These are phyloP conservation scores for Solanum bulbocastanum DNA, from an alignment of 257 asterid genomes.

Conservation along the genomic window DNA sequence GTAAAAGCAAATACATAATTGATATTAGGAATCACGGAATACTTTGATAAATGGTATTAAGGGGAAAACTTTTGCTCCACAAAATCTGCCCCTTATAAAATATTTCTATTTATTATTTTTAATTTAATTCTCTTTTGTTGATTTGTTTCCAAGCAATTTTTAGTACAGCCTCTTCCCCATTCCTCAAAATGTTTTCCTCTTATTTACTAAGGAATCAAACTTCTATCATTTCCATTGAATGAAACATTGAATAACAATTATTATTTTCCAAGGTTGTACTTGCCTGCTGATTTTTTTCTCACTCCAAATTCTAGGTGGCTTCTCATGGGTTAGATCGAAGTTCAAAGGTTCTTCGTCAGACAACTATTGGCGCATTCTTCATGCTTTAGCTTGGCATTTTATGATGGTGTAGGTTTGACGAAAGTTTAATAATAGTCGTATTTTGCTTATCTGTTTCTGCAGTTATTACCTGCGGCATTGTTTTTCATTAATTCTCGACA, in stretches of 20 bases:
- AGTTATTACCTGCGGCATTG: not conserved
- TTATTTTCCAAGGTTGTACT: not conserved
- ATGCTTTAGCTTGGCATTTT: slow-evolving; percentile 41
- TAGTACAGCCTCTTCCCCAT: not conserved
- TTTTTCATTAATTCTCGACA: not conserved
- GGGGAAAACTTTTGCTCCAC: not conserved
- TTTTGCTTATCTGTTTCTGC: not conserved
- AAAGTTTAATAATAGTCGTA: not conserved
- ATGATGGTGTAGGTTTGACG: slow-evolving; percentile 30
- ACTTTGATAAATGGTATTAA: not conserved
- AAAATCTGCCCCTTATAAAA: not conserved
- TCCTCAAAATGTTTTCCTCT: not conserved
- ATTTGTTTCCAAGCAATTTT: not conserved
- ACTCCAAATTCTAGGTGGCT: slow-evolving; percentile 59
- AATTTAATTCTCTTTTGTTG: not conserved
- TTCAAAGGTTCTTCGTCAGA: slow-evolving; percentile 86
- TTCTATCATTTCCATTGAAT: not conserved
- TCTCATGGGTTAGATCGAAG: slow-evolving; percentile 96
- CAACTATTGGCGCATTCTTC: slow-evolving; percentile 73
- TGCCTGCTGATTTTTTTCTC: slow-evolving; percentile 2
- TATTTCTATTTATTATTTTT: not conserved
- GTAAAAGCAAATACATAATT: not conserved
- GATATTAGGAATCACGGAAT: not conserved
- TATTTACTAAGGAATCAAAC: not conserved
- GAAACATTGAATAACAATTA: not conserved